Evolutionary conservation across 2,329 filamentous ascomycete genomes (phyloP), one percentile per base, ranked within the genome.

Genomic region (Fonsecaea multimorphosa): DNA sequence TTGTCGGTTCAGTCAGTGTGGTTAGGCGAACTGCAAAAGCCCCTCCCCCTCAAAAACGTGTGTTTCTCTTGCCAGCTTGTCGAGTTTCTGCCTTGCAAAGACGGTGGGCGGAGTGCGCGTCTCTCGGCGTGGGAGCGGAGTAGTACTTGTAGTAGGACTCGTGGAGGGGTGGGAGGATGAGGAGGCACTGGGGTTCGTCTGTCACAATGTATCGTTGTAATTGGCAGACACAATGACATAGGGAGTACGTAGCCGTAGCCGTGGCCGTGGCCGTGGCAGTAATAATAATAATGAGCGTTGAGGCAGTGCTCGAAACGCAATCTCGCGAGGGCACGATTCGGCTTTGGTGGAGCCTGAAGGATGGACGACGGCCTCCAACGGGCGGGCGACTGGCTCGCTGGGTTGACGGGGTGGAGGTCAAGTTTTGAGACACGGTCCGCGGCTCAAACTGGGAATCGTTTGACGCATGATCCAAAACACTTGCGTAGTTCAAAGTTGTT

Each of bases 221-320:
- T 54, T 54, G 52, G 27, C 19, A 31, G 27, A 14, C 22, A 31
- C 24, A 31, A 14, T 19, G 38, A 19, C 16, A 19, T 44, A 44
- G n/a, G n/a, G 38, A 44, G n/a, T n/a, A 44, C 38, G 38, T 44
- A 44, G 38, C 16, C 38, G n/a, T 7, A 19, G 38, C 38, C n/a
- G n/a, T n/a, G n/a, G n/a, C n/a, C n/a, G n/a, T n/a, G 6, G n/a
- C 16, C 14, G 38, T 44, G 7, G 16, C 36, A 16, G 16, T 16
- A 40, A 12, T 53, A 12, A 8, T 7, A 29, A 29, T 53, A 53
- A 11, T 40, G 16, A 52, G 12, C 31, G 58, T 36, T 27, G 58
- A 60, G 58, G 58, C 58, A 60, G 58, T 60, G 58, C 58, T 60
- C 46, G 58, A 52, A 53, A 52, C 58, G 58, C 58, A 60, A 60